Evolutionary conservation across 2,329 filamentous ascomycete genomes (phyloP), one percentile per base, ranked within the genome.

Genomic region (Orbilia javanica): DNA sequence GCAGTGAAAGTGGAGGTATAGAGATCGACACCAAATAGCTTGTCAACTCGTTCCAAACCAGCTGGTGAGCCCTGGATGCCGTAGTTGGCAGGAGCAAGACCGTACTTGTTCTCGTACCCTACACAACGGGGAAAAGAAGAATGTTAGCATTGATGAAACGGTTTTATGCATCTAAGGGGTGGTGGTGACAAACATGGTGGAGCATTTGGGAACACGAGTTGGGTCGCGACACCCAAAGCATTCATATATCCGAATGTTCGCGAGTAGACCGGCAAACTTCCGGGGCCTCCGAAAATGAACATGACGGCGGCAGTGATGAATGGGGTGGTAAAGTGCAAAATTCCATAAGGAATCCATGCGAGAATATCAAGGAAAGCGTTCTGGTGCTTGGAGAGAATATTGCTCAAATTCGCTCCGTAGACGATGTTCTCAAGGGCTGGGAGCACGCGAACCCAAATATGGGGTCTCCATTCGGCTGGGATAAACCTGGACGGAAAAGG

Each of bases 351-450:
- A 22, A 98, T 85, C 94, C 94, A 97, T 15, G 95, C 95, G 69
- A 97, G 86, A 69, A 98, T 87, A 83, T 97, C 94, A 71, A 97
- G 89, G 60, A 93, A 87, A 5, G 92, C 89, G 84, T 92, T 91
- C 82, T 95, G 93, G 85, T 97, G 93, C 53, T 93, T 93, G 13
- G 94, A 97, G 68, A 98, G 89, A 82, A 97, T 96, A 84, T 97
- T 97, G 86, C 93, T 97, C 73, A 97, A 88, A 85, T 97, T 97
- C 79, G 94, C 94, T 81, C 95, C 95, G 83, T 97, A 98, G 36
- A 98, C 88, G 79, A 98, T 96, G 84, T 98, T 97, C 85, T 98
- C 95, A 80, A 98, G 89, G 18, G 95, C 93, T 3, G 95, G 95
- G 39, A 98, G 88, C 29, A 98, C 93, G 82, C 94, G 93, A 80